Evolutionary conservation across 164 flowering plant species (phyloP).

Genomic region (Aristolochia contorta): DNA sequence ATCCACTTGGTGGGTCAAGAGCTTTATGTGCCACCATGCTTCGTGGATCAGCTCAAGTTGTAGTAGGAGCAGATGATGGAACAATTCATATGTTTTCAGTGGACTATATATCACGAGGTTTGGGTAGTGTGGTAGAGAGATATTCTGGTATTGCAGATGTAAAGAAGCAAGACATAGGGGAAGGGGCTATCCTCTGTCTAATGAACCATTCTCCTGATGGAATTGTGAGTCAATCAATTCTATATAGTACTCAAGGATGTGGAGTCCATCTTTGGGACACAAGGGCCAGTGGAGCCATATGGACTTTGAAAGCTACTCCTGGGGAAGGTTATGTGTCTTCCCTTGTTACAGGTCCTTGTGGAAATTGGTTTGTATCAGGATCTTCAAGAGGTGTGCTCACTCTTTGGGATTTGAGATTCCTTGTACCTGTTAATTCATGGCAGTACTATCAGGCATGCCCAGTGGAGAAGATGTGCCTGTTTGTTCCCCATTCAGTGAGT

Average conservation of each 20-base stretch:
- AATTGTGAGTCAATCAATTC: slow-evolving; percentile 44
- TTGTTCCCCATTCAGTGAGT: slow-evolving; percentile 54
- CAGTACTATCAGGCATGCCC: slow-evolving; percentile 65
- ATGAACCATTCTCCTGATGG: slow-evolving; percentile 57
- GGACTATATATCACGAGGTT: slow-evolving; percentile 76
- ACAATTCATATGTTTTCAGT: slow-evolving; percentile 78
- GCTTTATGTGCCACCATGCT: slow-evolving; percentile 84
- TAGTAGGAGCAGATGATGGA: slow-evolving; percentile 88
- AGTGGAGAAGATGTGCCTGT: slow-evolving; percentile 79
- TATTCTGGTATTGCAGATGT: slow-evolving; percentile 87
- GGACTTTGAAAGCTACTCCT: slow-evolving; percentile 64
- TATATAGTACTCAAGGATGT: slow-evolving; percentile 81
- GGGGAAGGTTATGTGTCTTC: slow-evolving; percentile 88
- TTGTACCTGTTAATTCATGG: slow-evolving; percentile 90
- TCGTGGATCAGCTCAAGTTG: slow-evolving; percentile 69
- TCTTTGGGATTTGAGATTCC: slow-evolving; percentile 95
- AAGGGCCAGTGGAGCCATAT: slow-evolving; percentile 45
- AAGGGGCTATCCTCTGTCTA: slow-evolving; percentile 77
- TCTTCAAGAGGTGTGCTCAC: slow-evolving; percentile 95
- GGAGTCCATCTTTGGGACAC: slow-evolving; percentile 94
- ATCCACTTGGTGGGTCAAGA: slow-evolving; percentile 74
- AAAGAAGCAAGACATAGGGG: slow-evolving; percentile 58
- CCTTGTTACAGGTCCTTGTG: slow-evolving; percentile 69
- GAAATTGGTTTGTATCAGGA: slow-evolving; percentile 97
- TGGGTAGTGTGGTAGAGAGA: slow-evolving; percentile 85